Conservation (phyloP, 1,139 yeast species). For the Yamadazyma dushanensis region DNA sequence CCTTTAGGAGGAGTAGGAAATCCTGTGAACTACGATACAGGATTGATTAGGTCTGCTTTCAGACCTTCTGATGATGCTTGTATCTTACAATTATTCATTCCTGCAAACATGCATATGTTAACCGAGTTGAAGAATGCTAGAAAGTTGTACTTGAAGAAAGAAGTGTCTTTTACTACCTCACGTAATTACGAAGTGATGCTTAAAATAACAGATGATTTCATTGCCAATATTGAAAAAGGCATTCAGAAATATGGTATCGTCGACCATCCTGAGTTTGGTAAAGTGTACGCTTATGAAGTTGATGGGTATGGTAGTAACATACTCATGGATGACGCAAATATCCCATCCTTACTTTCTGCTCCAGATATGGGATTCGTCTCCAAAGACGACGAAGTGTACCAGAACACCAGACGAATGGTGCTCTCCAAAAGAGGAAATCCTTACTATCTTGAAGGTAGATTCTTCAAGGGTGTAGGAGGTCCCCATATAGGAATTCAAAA, state of each 20-base stretch:
- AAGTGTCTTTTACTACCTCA: slow-evolving; percentile 7
- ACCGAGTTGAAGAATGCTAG: slow-evolving; percentile 54
- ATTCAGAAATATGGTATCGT: slow-evolving; percentile 64
- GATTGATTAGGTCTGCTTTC: slow-evolving; percentile 80
- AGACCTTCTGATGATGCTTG: slow-evolving; percentile 92
- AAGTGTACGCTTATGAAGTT: slow-evolving; percentile 83
- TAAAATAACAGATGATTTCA: slow-evolving; percentile 31
- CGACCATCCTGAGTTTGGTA: slow-evolving; percentile 67
- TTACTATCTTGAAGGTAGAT: slow-evolving; percentile 61
- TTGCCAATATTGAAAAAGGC: slow-evolving; percentile 51
- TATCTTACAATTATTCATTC: slow-evolving; percentile 75
- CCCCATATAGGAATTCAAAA: slow-evolving; percentile 81
- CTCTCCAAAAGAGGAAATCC: slow-evolving; percentile 74
- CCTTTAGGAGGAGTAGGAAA: slow-evolving; percentile 79
- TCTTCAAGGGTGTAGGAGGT: slow-evolving; percentile 81
- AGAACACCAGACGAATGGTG: slow-evolving; percentile 78
- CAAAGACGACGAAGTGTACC: slow-evolving; percentile 57
- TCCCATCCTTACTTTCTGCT: slow-evolving; percentile 77
- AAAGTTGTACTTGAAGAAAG: slow-evolving; percentile 19
- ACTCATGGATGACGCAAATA: slow-evolving; percentile 88
- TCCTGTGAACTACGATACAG: slow-evolving; percentile 73
- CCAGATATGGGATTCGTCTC: slow-evolving; percentile 76
- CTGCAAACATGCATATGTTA: slow-evolving; percentile 79
- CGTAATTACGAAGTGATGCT: slow-evolving; percentile 14
- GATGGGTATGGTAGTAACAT: slow-evolving; percentile 80